Conservation (phyloP, 2,329 filamentous ascomycete species). For the Mariannaea elegans region DNA sequence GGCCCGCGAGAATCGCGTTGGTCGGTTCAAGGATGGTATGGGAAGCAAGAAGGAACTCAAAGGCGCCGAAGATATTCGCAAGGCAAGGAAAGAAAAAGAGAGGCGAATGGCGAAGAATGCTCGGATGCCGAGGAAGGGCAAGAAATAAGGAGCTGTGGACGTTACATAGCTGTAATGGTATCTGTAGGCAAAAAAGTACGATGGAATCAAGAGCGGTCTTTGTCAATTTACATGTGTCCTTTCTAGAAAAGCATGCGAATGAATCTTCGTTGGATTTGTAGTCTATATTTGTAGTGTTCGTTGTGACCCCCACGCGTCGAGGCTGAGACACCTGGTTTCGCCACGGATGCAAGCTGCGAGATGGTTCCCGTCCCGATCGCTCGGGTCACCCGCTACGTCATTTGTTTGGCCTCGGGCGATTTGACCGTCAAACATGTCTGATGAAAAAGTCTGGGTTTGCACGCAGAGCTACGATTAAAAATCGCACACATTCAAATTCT, state of each 20-base stretch:
- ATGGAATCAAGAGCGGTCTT: neutral
- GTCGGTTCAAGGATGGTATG: slow-evolving; percentile 75
- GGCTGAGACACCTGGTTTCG: slow-evolving; percentile 14
- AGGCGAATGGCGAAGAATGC: slow-evolving; percentile 87
- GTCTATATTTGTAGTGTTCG: neutral
- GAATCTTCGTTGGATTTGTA: neutral
- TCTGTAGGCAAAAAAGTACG: neutral
- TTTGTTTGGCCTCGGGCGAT: neutral
- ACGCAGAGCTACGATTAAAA: neutral
- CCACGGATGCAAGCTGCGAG: neutral
- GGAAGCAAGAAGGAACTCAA: slow-evolving; percentile 83
- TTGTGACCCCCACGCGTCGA: slow-evolving; percentile 19
- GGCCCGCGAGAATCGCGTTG: slow-evolving; percentile 84
- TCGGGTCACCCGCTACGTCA: slow-evolving; percentile 15
- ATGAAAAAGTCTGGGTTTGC: no score
- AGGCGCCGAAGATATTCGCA: slow-evolving; percentile 84
- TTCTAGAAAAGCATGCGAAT: no score
- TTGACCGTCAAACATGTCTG: neutral
- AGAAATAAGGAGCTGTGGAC: slow-evolving; percentile 54
- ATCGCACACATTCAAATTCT: neutral
- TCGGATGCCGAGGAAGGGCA: slow-evolving; percentile 74
- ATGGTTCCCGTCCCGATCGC: slow-evolving; percentile 8
- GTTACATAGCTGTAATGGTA: neutral
- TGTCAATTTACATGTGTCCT: no score
- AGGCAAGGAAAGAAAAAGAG: slow-evolving; percentile 80